A percentile compares a stretch with the other conserved stretches of the same genome.
phyloP scores from a whole-genome alignment of 176 grass and related monocot genomes.

The Cenchrus fungigraminus region DNA sequence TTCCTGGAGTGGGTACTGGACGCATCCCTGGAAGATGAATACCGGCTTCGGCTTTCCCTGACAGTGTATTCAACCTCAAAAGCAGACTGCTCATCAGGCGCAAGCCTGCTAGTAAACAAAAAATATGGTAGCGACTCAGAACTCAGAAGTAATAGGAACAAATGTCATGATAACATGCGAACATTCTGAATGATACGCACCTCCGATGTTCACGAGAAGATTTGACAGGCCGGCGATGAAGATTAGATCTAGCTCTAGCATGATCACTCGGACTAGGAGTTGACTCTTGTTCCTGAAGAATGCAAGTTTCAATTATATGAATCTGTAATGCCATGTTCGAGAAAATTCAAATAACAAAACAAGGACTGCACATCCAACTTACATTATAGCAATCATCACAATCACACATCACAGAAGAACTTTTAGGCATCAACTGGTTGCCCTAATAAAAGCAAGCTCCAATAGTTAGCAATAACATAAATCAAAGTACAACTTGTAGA shows the following conservation, averaged over 20 bases:
- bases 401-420: conserved; percentile 46
- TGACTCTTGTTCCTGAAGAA: conserved; percentile 49
- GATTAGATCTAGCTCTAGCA: conserved; percentile 41
- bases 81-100: conserved; percentile 33
- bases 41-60: conserved; percentile 45
- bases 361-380: conserved; percentile 12
- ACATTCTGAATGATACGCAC: conserved; percentile 21
- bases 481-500: conserved; percentile 8
- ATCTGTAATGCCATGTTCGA: neutral
- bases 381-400: conserved; percentile 49
- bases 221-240: conserved; percentile 17
- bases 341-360: neutral
- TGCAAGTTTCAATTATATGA: conserved; percentile 13
- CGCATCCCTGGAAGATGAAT: conserved; percentile 38
- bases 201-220: conserved; percentile 43
- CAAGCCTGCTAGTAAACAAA: conserved; percentile 28
- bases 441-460: conserved; percentile 47
- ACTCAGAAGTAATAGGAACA: neutral
- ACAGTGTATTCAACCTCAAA: conserved; percentile 45
- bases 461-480: conserved; percentile 36
- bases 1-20: conserved; percentile 34
- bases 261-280: conserved; percentile 41
- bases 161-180: neutral
- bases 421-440: conserved; percentile 37
- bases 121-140: neutral